Base-by-base conservation (phyloP, 805 yeast species). In the Jamesozyma spencerorum region DNA sequence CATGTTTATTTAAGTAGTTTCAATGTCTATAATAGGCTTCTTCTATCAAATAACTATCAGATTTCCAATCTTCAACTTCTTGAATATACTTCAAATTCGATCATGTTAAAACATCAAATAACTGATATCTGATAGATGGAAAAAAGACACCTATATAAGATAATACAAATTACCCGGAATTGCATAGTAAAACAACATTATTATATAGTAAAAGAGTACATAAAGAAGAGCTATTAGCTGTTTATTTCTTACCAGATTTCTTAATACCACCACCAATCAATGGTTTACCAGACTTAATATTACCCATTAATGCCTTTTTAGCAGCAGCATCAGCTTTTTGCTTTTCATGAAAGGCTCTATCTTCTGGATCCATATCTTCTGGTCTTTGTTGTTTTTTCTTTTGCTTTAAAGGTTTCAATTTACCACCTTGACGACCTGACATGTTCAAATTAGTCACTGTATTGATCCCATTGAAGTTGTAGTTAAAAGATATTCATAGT, bases 361-460 rank as follows among this genome's bases (percentile, higher is more conserved):
- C 97, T 44, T 88, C 97, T 2, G 88, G 96, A 62, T 87, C 94
- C 46, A 66, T 62, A 24, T 81, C 86, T 47, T 79, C 48, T 42
- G 18, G 30, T 18, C 27, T 38, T 14, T 69, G 71, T 57, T 75
- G 74, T 75, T 86, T 86, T 81, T 81, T 77, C 69, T 85, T 90
- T 52, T 90, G 83, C 59, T 67, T 66, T 44, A 66, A 53, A 43
- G 70, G 97, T 78, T 88, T 88, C 45, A 88, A 79, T 64, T 88
- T 88, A 58, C 97, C 97, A 60, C 97, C 97, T 72, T 88, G 96
- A 71, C 96, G 87, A 56, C 95, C 87, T 38, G 95, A 86, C 95
- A 87, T 86, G 5, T 4, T n/a, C n/a, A n/a, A n/a, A n/a, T n/a
- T 29, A 4, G 19, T 14, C n/a, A 33, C 26, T 39, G 18, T n/a